These are phyloP conservation scores for Tilletia walkeri DNA, from an alignment of 1,284 basidiomycete species.

Conservation along the genomic window DNA sequence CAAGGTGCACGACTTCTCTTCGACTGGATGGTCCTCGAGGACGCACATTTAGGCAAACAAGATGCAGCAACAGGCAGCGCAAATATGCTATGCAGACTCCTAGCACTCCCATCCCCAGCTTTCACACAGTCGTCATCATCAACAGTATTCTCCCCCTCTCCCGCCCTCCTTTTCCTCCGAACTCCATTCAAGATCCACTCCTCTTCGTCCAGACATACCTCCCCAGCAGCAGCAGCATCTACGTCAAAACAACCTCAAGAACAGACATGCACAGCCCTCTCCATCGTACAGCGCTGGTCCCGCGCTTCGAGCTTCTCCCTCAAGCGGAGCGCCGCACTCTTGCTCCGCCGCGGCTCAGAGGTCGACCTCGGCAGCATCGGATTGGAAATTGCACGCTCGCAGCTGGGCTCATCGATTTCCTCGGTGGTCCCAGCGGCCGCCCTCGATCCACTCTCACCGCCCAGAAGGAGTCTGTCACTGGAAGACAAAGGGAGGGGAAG, in stretches of 20 bases:
- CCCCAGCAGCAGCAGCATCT: neutral
- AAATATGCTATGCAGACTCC: neutral
- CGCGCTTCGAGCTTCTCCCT: neutral
- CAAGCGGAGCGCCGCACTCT: slow-evolving; percentile 1
- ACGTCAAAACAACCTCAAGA: neutral
- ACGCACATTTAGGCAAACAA: neutral
- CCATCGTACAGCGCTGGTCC: neutral
- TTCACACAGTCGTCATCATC: neutral
- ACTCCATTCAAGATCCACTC: neutral
- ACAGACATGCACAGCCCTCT: neutral
- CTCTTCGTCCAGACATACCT: neutral
- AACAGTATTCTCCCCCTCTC: neutral
- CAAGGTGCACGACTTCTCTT: neutral
- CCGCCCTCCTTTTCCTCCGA: neutral
- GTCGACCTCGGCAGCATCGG: neutral
- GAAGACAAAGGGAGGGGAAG: too few species aligned
- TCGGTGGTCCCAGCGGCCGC: too few species aligned
- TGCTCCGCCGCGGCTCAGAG: neutral
- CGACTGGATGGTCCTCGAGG: slow-evolving; percentile 8
- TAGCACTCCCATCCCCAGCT: neutral
- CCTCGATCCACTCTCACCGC: too few species aligned
- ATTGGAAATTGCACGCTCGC: too few species aligned
- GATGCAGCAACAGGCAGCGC: neutral
- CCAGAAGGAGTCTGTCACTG: too few species aligned
- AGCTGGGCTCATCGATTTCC: too few species aligned